Conservation (phyloP, 1,284 basidiomycete species). For the Ustilago hordei region DNA sequence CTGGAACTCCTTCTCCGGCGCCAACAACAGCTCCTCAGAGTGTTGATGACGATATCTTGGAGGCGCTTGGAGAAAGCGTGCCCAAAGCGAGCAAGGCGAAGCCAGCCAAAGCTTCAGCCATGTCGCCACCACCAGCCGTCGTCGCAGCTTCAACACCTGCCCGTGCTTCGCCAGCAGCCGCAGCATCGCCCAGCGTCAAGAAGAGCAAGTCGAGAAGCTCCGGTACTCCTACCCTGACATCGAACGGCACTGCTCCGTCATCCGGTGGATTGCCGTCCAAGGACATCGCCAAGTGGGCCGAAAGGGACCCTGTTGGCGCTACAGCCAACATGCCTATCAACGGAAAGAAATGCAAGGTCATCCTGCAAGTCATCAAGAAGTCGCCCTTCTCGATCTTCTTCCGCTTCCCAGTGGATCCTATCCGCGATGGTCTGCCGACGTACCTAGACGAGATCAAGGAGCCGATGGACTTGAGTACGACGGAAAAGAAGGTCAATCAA, state of each 20-base stretch:
- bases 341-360: conserved; percentile 77
- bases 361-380: conserved; percentile 78
- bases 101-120: conserved; percentile 13
- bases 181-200: conserved; percentile 23
- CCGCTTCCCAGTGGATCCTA: conserved; percentile 85
- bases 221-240: conserved; percentile 9
- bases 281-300: conserved; percentile 39
- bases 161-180: conserved; percentile 15
- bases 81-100: conserved; percentile 43
- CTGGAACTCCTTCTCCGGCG: conserved; percentile 13
- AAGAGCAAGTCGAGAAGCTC: conserved; percentile 22
- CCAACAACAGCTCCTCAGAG: conserved; percentile 26
- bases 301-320: conserved; percentile 51
- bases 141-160: conserved; percentile 7
- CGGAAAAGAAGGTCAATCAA: conserved; percentile 74
- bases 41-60: conserved; percentile 50
- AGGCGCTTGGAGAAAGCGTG: conserved; percentile 35
- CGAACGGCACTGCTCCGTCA: conserved; percentile 20
- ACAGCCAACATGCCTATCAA: conserved; percentile 61
- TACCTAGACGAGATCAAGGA: conserved; percentile 89
- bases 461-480: conserved; percentile 95
- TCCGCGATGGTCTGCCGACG: conserved; percentile 80
- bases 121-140: conserved; percentile 19
- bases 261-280: conserved; percentile 27
- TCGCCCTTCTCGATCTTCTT: conserved; percentile 83